Evolutionary conservation across 2,329 filamentous ascomycete species (phyloP), one percentile per base, ranked within the genome.

Genomic region (Balansia obtecta): DNA sequence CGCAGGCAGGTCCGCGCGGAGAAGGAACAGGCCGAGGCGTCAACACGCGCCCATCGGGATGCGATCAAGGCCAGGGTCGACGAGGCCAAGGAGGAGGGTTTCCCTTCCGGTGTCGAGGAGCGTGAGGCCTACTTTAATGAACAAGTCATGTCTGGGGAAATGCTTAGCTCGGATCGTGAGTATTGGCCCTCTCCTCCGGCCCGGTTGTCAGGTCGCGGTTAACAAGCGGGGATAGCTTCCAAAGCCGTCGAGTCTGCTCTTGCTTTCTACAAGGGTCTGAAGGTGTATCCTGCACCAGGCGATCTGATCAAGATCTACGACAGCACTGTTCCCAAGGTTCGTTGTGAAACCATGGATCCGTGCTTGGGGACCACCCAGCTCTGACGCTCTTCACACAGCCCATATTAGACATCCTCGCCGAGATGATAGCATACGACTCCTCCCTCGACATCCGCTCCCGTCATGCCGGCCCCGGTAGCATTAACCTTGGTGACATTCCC

Each of bases 251-350:
- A 96, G 57, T 88, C 93, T 48, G 91, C 93, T 45, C 74, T 97
- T 54, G 88, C 87, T 68, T 98, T 98, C 73, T 98, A 97, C 80
- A 94, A 90, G 77, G 93, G 90, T 43, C 80, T 98, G 58, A 98
- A 98, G 79, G 93, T 97, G 60, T 98, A 98, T 72, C 93, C 93
- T 48, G 86, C 88, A 62, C 93, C 91, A 12, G 80, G 84, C 61
- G 93, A 97, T 64, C 76, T 98, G 61, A 96, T 98, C 67, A 80
- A 80, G 62, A 95, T 98, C 69, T 98, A 98, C 71, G 93, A 98
- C 70, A 95, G 95, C 80, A 97, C 93, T 33, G 90, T 97, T 44
- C 85, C 91, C 60, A 96, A 96, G 86, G 90, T 88, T 60, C 54
- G 62, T 46, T 27, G 12, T 32, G 15, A 37, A 16, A 18, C 32